These are phyloP conservation scores for Lolium perenne DNA, from an alignment of 176 grass and related monocot species.

Conservation along the genomic window DNA sequence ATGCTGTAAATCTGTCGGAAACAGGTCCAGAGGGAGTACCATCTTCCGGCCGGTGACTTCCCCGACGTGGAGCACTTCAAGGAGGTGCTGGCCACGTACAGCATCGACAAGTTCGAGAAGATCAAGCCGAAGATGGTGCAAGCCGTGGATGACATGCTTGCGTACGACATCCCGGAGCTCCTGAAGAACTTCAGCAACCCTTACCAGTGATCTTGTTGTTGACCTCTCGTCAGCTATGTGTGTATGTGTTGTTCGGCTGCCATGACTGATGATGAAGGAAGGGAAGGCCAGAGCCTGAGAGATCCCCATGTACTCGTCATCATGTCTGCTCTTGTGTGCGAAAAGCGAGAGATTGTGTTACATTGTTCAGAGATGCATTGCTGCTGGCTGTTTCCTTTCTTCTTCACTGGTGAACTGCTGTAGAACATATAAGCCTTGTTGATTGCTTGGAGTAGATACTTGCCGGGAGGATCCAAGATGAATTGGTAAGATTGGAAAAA, in stretches of 20 bases:
- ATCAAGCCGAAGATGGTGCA: constrained; percentile 92
- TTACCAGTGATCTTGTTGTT: constrained; percentile 56
- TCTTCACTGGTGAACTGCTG: not conserved
- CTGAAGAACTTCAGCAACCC: constrained; percentile 88
- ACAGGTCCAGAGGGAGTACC: constrained; percentile 87
- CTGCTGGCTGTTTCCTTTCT: not conserved
- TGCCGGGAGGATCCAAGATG: too few relatives aligned
- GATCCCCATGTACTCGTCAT: not conserved
- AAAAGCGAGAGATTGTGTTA: not conserved
- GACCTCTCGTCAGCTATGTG: constrained; percentile 42
- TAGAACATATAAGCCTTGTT: too few relatives aligned
- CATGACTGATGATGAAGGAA: not conserved
- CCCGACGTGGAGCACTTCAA: constrained; percentile 88
- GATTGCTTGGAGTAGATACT: too few relatives aligned
- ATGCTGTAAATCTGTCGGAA: not conserved
- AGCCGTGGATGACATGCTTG: constrained; percentile 89
- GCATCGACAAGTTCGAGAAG: constrained; percentile 97
- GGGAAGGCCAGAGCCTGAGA: not conserved
- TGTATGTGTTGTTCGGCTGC: not conserved
- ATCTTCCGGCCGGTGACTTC: constrained; percentile 85
- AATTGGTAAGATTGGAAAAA: too few relatives aligned
- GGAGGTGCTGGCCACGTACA: constrained; percentile 77
- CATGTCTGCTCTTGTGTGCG: not conserved
- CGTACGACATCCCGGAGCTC: constrained; percentile 80
- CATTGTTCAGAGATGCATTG: not conserved